Evolutionary conservation across 2,329 filamentous ascomycete genomes (phyloP), one percentile per base, ranked within the genome.

Genomic region (Gyromitra esculenta): DNA sequence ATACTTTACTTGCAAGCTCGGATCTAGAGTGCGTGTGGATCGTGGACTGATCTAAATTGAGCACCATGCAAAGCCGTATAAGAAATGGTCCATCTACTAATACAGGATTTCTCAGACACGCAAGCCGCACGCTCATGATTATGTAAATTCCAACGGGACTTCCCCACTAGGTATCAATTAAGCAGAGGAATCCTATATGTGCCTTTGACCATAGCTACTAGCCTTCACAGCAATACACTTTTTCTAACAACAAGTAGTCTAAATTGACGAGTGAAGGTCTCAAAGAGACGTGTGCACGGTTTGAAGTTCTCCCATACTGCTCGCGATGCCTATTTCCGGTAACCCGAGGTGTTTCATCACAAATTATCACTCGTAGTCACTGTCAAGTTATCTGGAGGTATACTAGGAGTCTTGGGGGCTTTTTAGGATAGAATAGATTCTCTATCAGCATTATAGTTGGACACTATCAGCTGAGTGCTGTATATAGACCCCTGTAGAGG

Each of bases 401-500:
- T 60, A 35, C 21, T 7, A 13, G n/a, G 41, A 37, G 21, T n/a
- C 45, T 52, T 9, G 15, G 54, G 6, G 5, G 11, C 8, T 9
- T 75, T 56, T 59, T 7, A 9, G 41, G 72, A 31, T 21, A 31
- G 11, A 25, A 5, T 8, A 48, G 64, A 50, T 69, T n/a, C 21
- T 21, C 31, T 59, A 1, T 31, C 11, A 15, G 41, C 37, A 35
- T 2, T 56, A 2, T 41, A 60, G 54, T 68, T 74, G 54, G 8
- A 37, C 21, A 31, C 13, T 13, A 35, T 39, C 60, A 66, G 41
- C 52, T 35, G 9, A 39, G 25, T 18, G 7, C 41, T 15, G 6
- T 50, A 57, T 48, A 13, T 65, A 57, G 50, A 73, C 60, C 62
- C 70, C 52, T 73, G 70, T 18, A 73, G 70, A 48, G 35, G 31